Evolutionary conservation across 2,329 filamentous ascomycete species (phyloP), one percentile per base, ranked within the genome.

Genomic region (Rutstroemia sp.): DNA sequence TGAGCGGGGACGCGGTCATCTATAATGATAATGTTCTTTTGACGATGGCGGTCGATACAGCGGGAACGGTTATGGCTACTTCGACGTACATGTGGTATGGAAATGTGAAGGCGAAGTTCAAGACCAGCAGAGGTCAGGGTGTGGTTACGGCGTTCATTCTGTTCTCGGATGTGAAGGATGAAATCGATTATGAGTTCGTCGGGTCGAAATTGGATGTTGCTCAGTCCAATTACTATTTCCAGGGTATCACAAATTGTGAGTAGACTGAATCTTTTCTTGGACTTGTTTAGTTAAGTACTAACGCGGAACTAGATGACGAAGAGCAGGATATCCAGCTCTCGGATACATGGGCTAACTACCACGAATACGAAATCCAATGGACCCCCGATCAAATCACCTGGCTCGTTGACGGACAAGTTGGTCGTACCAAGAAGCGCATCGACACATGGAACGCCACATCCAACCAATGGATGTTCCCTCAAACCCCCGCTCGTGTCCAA

Each of bases 101-200:
- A 69, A 96, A 88, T 72, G 86, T 96, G 67, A 88, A 87, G 71
- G 90, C 90, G 54, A 88, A 77, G 56, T 77, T 97, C 72, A 94
- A 90, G 78, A 92, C 91, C 0, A 87, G 86, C 62, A 85, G 88
- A 67, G 92, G 91, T 57, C 75, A 78, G 47, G 94, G 94, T 78
- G 94, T 99, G 21, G 88, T 99, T n/a, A 95, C 91, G 2, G 92
- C 91, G 30, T 99, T 99, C 71, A 99, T 99, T 71, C 78, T 97
- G 69, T 83, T 96, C 72, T 92, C 88, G 38, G 92, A 97, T 68
- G 88, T 95, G 68, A 95, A 96, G 79, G 94, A 99, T 69, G 94
- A 99, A 74, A 96, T 99, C 67, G 94, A 99, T 75, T 97, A 90
- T 71, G 94, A 99, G 72, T 97, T 88, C 71, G 81, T 99, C 54